Evolutionary conservation across 179 eudicot genomes (phyloP).

Genomic region (Kewa caespitosa): DNA sequence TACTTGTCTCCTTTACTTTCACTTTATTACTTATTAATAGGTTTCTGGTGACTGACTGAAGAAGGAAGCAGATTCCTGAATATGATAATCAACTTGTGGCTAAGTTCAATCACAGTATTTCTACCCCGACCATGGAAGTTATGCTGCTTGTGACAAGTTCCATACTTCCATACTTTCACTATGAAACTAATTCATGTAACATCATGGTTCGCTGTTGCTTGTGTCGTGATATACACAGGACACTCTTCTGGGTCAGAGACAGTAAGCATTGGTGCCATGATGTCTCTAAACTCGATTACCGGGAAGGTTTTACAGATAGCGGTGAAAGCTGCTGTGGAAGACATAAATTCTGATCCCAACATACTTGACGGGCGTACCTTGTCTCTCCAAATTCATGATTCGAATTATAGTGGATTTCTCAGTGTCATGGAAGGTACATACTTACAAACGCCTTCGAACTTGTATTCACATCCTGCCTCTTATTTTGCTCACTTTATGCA

Average conservation of each 20-base stretch:
- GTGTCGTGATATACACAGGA: slow-evolving; percentile 22
- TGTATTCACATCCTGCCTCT: neutral
- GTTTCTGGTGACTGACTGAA: slow-evolving; percentile 20
- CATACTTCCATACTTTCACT: neutral
- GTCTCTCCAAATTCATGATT: slow-evolving; percentile 42
- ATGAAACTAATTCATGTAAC: slow-evolving; percentile 27
- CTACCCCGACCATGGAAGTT: slow-evolving; percentile 3
- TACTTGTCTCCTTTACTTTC: neutral
- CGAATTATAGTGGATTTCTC: slow-evolving; percentile 56
- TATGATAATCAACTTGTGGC: slow-evolving; percentile 2
- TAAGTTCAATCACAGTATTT: slow-evolving; percentile 1
- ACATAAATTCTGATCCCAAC: slow-evolving; percentile 52
- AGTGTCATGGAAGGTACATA: slow-evolving; percentile 57
- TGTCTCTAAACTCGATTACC: slow-evolving; percentile 33
- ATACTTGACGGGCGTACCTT: slow-evolving; percentile 57
- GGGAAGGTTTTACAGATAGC: slow-evolving; percentile 49
- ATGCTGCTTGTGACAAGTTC: neutral
- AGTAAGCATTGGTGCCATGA: slow-evolving; percentile 55
- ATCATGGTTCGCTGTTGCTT: slow-evolving; percentile 29
- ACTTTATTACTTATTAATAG: neutral
- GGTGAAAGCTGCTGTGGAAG: slow-evolving; percentile 56
- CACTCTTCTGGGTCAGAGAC: slow-evolving; percentile 27
- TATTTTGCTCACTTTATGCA: too few relatives aligned
- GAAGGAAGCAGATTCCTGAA: slow-evolving; percentile 29
- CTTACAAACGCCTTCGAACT: neutral